phyloP scores from a whole-genome alignment of 129 eudicot genomes.

The Deinandra increscens region DNA sequence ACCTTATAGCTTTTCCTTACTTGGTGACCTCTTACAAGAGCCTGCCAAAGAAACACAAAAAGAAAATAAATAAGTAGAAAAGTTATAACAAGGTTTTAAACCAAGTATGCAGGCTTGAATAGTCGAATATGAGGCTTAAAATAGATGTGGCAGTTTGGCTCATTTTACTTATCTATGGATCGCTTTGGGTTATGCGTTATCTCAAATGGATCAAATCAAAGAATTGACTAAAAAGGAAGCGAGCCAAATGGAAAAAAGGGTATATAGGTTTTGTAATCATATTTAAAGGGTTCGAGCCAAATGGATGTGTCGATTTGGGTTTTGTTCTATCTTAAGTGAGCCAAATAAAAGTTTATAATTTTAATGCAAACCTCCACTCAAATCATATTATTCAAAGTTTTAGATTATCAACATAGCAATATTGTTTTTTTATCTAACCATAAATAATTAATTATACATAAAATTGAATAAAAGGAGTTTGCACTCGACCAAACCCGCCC shows the following conservation, averaged over 20 bases:
- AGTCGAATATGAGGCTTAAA: neutral
- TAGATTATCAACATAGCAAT: neutral
- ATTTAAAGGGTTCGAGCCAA: neutral
- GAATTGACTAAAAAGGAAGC: neutral
- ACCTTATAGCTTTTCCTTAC: conserved; percentile 70
- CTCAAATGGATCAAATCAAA: neutral
- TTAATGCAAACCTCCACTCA: neutral
- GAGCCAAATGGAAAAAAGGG: neutral
- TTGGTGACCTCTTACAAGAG: conserved; percentile 96
- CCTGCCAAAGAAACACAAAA: conserved; percentile 44
- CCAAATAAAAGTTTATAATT: neutral
- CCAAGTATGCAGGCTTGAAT: conserved; percentile 2
- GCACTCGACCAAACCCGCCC: neutral
- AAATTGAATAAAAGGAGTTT: neutral
- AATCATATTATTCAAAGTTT: neutral
- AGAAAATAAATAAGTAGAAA: neutral
- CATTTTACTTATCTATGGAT: neutral
- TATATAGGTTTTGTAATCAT: neutral
- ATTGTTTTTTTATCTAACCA: neutral
- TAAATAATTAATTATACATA: neutral
- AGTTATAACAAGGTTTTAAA: neutral
- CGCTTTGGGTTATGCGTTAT: neutral
- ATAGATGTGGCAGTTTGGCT: too few species aligned
- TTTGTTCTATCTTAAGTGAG: neutral
- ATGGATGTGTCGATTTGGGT: neutral